Evolutionary conservation across 2,329 filamentous ascomycete species (phyloP).

Genomic region (Trichoderma sp.): DNA sequence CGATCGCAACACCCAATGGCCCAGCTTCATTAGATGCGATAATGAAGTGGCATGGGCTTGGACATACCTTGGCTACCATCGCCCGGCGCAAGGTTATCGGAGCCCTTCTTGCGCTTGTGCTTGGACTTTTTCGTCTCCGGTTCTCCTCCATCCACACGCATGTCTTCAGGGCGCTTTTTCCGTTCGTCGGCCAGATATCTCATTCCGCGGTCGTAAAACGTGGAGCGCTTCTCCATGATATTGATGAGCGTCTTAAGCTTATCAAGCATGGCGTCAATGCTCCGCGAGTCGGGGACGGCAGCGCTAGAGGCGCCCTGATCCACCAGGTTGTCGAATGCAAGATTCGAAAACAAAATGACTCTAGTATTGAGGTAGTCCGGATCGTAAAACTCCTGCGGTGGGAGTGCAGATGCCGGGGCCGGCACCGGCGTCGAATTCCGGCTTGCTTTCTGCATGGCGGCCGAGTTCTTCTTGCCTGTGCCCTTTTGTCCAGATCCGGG

Average conservation of each 20-base stretch:
- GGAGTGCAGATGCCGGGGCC: constrained; percentile 49
- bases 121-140: constrained; percentile 59
- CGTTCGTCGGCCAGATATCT: constrained; percentile 64
- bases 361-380: constrained; percentile 67
- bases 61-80: constrained; percentile 34
- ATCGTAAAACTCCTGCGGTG: constrained; percentile 54
- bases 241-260: constrained; percentile 63
- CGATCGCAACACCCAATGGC: neutral
- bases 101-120: constrained; percentile 76
- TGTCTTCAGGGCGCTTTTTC: constrained; percentile 60
- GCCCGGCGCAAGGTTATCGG: constrained; percentile 57
- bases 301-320: constrained; percentile 58
- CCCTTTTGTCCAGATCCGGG: constrained; percentile 59
- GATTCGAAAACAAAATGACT: constrained; percentile 57
- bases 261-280: constrained; percentile 61
- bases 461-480: constrained; percentile 62
- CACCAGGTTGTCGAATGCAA: constrained; percentile 68
- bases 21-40: neutral
- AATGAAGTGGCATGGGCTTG: neutral
- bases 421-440: constrained; percentile 71
- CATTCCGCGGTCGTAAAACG: constrained; percentile 71
- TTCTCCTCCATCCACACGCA: constrained; percentile 45
- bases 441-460: constrained; percentile 65
- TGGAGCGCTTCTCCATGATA: constrained; percentile 64
- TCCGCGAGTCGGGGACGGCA: constrained; percentile 61